phyloP scores from a whole-genome alignment of 371 early-diverging fungal species.

The Dinochytrium kinnereticum region DNA sequence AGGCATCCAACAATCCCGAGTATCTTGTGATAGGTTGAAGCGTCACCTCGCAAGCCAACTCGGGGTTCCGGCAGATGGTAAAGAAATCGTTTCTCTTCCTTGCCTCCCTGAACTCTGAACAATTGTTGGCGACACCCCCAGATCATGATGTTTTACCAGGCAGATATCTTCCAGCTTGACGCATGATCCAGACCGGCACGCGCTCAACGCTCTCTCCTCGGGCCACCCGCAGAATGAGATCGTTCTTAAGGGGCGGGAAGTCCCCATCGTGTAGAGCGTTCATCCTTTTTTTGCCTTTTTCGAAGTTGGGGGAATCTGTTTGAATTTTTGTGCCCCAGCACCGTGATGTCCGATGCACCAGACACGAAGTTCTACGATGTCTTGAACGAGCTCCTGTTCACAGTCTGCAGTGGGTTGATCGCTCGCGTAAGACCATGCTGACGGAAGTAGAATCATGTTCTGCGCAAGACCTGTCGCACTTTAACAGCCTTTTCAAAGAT shows the following conservation, averaged over 20 bases:
- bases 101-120: conserved; percentile 83
- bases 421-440: not conserved
- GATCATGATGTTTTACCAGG: conserved; percentile 66
- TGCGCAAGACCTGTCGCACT: not conserved
- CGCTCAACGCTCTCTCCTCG: conserved; percentile 88
- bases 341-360: too few species aligned
- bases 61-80: conserved; percentile 90
- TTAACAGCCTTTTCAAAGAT: not conserved
- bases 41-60: conserved; percentile 92
- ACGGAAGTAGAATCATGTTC: not conserved
- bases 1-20: conserved; percentile 87
- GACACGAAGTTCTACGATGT: not conserved
- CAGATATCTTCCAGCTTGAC: conserved; percentile 97
- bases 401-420: not conserved
- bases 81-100: conserved; percentile 91
- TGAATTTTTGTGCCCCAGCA: too few species aligned
- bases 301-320: too few species aligned
- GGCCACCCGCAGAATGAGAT: conserved; percentile 86
- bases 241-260: conserved; percentile 90
- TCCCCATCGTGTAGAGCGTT: conserved; percentile 17
- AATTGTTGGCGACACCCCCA: not conserved
- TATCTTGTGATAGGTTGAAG: conserved; percentile 96
- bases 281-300: not conserved
- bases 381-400: not conserved
- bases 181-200: conserved; percentile 97